Base-by-base conservation (phyloP, 2,329 filamentous ascomycete species). In the Lojkania enalia region DNA sequence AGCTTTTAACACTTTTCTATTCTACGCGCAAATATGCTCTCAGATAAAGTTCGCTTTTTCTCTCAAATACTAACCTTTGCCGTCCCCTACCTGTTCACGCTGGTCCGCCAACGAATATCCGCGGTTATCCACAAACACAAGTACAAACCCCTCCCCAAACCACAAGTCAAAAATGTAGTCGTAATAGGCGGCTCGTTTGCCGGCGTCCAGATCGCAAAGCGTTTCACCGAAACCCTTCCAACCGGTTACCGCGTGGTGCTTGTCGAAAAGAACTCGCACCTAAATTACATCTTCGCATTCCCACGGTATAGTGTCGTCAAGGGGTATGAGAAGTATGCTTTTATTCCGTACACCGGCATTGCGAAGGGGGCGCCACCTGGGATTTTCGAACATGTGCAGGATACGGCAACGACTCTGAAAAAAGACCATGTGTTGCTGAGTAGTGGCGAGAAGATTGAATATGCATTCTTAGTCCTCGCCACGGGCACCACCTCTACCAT, bases 241-340 rank as follows among this genome's bases (percentile, higher is more conserved):
- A 70, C 73, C 0, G 65, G 74, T 23, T 82, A 77, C 59, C 72
- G 73, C 3, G 74, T 83, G 3, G 66, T 84, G 0, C 66, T 85
- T 3, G 59, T 85, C 20, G 82, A 86, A 61, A 78, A 77, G 35
- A 81, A 82, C 57, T 76, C 74, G 3, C 81, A 84, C 61, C 81
- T 84, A 60, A 77, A 84, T 51, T 83, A 80, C 54, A 78, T 79
- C 0, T 85, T 80, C 74, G 74, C 77, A 11, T 74, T 85, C 27
- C 82, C 83, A 0, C 74, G 82, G 3, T 83, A 79, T 58, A 78
- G 74, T 30, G 81, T 84, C 12, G 68, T 80, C 4, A 63, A 71
- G n/a, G 76, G 74, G 15, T 77, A 82, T 35, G 81, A 84, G 49
- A 63, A 79, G 44, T 79, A 79, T 54, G 80, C 79, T 0, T 84